A percentile compares a stretch with the other conserved stretches of the same genome.
Conservation (phyloP, 2,329 filamentous ascomycete genomes). For the Chrysosporium queenslandicum region DNA sequence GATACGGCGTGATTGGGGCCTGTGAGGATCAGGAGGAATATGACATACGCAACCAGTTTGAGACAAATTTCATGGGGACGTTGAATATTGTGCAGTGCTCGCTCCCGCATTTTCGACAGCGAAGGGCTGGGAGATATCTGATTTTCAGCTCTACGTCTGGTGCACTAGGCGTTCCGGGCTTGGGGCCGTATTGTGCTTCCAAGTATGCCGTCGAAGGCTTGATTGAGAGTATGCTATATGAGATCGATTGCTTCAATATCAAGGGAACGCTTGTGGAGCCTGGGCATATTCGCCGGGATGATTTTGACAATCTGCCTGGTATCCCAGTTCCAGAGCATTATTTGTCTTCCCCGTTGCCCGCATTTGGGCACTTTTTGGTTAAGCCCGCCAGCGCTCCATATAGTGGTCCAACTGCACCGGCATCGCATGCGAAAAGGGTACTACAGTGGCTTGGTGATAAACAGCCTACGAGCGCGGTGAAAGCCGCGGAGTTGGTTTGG, state of each 20-base stretch:
- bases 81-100: slow-evolving; percentile 85
- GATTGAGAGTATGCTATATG: slow-evolving; percentile 93
- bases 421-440: slow-evolving; percentile 80
- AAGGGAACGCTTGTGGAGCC: slow-evolving; percentile 90
- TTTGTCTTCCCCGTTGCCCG: slow-evolving; percentile 50
- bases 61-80: slow-evolving; percentile 95
- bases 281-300: slow-evolving; percentile 76
- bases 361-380: slow-evolving; percentile 86
- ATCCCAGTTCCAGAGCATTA: slow-evolving; percentile 21
- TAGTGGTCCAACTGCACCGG: slow-evolving; percentile 63
- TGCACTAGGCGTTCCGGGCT: slow-evolving; percentile 80
- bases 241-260: slow-evolving; percentile 83
- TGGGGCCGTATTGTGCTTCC: slow-evolving; percentile 90
- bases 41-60: slow-evolving; percentile 90
- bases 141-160: slow-evolving; percentile 92
- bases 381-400: slow-evolving; percentile 79
- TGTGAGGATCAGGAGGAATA: slow-evolving; percentile 96
- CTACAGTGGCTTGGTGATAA: slow-evolving; percentile 89
- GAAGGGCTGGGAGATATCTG: slow-evolving; percentile 68
- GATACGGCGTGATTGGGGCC: slow-evolving; percentile 88
- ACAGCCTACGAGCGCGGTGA: slow-evolving; percentile 85
- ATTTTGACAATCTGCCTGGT: slow-evolving; percentile 34
- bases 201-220: slow-evolving; percentile 95
- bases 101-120: slow-evolving; percentile 74
- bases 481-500: slow-evolving; percentile 89